phyloP scores from a whole-genome alignment of 202 grass and related monocot species.

The Bolboschoenoplectus hybrid region DNA sequence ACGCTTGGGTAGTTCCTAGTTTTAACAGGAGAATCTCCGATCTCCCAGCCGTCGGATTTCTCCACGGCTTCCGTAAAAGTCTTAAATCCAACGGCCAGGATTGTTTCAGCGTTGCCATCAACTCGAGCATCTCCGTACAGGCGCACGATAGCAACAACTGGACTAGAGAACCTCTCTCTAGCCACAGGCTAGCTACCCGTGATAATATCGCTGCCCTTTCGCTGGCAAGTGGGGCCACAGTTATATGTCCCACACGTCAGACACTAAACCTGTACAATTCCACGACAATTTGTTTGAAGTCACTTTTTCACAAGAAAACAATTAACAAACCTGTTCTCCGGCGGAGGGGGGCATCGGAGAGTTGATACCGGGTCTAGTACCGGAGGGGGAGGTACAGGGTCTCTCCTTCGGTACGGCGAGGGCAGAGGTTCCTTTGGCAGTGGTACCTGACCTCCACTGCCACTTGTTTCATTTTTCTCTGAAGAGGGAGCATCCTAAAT shows the following conservation, averaged over 20 bases:
- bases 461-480: constrained; percentile 30
- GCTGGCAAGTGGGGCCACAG: constrained; percentile 28
- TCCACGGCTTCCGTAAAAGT: background rate
- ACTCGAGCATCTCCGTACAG: constrained; percentile 15
- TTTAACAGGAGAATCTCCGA: background rate
- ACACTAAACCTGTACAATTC: background rate
- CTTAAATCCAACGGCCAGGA: constrained; percentile 17
- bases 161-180: background rate
- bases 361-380: background rate
- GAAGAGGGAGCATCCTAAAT: constrained; percentile 36
- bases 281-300: background rate
- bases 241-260: constrained; percentile 17
- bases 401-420: constrained; percentile 48
- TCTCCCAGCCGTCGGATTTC: constrained; percentile 37
- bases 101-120: background rate
- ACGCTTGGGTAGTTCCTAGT: background rate
- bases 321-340: constrained; percentile 42
- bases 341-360: constrained; percentile 9
- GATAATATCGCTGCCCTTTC: background rate
- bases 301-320: constrained; percentile 14
- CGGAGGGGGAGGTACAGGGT: constrained; percentile 33
- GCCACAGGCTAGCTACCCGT: constrained; percentile 3
- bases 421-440: constrained; percentile 31
- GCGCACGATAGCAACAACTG: constrained; percentile 30
- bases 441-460: constrained; percentile 16